Evolutionary conservation across 1,139 yeast species (phyloP), one percentile per base, ranked within the genome.

Genomic region (Yamadazyma diddensiae): DNA sequence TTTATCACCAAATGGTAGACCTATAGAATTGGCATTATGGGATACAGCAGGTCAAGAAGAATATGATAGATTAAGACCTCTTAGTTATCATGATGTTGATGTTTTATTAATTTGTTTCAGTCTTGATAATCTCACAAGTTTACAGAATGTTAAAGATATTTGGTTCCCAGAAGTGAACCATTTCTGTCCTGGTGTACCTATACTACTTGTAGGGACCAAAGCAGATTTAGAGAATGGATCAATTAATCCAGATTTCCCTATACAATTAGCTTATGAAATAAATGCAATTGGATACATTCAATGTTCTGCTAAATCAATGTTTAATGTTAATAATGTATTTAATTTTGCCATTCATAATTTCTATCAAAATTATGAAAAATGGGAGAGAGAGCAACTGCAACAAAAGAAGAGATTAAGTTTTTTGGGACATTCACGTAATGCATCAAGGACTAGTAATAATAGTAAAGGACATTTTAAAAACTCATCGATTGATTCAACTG

Each of bases 31-130:
- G 50, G 92, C 84, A 17, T 59, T 86, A 28, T 85, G 95, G 94
- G 97, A 90, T 57, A 87, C 97, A 0, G 96, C 96, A 0, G 95
- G 96, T 3, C 95, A 87, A 58, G 95, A 87, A 57, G 95, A 86
- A 55, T 87, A 86, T 54, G 94, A 84, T 55, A 61, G 96, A 36
- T 63, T 87, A 39, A 66, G 97, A 44, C 94, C 95, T 7, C 65
- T 88, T 36, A 76, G 86, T 38, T 88, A 88, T 53, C 88, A 92
- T 7, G 94, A 84, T 45, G 88, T 82, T 3, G 85, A 86, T 53
- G 59, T 87, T 2, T 58, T 87, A 15, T 62, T 88, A 41, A 66
- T 87, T 7, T 88, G 95, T 39, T 88, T 85, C 56, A 70, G 94
- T 1, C 68, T 86, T 19, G 84, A 82, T 45, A 74, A 73, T 36